phyloP scores from a whole-genome alignment of 208 protist species.

The Acanthamoeba sp. region DNA sequence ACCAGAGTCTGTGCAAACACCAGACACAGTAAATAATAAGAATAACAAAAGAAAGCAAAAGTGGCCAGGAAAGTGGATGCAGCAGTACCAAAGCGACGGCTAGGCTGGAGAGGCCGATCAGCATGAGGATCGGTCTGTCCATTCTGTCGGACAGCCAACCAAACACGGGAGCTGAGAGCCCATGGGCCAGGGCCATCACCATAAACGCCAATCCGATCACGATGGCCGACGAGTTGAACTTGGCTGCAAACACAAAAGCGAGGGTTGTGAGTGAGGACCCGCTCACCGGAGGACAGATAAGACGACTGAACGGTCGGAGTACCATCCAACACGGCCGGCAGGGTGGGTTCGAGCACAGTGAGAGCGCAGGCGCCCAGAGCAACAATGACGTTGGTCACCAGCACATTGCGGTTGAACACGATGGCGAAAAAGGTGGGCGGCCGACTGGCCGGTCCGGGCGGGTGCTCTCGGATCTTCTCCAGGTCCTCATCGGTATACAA shows the following conservation, averaged over 20 bases:
- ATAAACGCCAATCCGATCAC: neutral
- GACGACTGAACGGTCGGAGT: neutral
- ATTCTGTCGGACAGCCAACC: neutral
- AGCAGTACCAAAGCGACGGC: neutral
- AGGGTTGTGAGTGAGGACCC: neutral
- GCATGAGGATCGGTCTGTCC: neutral
- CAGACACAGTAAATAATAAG: neutral
- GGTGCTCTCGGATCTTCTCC: neutral
- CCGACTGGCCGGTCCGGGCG: neutral
- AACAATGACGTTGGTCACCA: slow-evolving; percentile 17
- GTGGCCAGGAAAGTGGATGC: too few species aligned
- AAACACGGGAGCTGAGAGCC: neutral
- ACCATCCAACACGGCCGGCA: neutral
- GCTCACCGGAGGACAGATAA: neutral
- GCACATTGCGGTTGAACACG: slow-evolving; percentile 5
- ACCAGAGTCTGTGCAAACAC: neutral
- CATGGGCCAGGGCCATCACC: neutral
- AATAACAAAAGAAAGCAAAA: too few species aligned
- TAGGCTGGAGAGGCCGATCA: neutral
- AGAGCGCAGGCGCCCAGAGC: neutral
- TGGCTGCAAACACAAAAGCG: neutral
- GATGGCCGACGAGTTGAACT: neutral
- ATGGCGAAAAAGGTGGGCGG: slow-evolving; percentile 1
- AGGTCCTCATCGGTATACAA: neutral
- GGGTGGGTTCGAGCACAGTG: neutral